A percentile compares a stretch with the other conserved stretches of the same genome.
Evolutionary conservation across 805 yeast species (phyloP).

Genomic region (Cyberlindnera galapagoensis): DNA sequence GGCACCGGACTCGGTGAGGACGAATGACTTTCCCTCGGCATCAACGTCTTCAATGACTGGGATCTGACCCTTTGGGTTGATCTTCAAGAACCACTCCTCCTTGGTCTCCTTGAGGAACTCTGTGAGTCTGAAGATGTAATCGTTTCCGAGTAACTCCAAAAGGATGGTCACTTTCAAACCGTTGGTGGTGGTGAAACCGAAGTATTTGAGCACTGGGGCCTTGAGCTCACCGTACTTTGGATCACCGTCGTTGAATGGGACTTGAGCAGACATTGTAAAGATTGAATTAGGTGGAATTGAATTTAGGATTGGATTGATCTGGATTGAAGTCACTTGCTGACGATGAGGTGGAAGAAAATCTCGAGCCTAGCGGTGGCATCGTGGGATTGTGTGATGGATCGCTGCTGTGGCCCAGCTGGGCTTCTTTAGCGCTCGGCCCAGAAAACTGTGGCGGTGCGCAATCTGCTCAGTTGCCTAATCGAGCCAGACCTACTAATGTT

Average conservation of each 20-base stretch:
- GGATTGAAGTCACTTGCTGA: too few species aligned
- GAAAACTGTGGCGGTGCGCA: too few species aligned
- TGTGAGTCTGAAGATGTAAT: constrained; percentile 30
- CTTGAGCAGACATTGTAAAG: too few species aligned
- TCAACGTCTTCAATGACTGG: constrained; percentile 41
- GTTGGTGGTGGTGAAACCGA: constrained; percentile 33
- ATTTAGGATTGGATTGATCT: too few species aligned
- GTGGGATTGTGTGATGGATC: too few species aligned
- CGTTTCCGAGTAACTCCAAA: constrained; percentile 28
- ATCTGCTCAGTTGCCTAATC: too few species aligned
- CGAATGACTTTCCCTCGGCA: constrained; percentile 32
- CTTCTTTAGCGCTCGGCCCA: too few species aligned
- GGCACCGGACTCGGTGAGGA: constrained; percentile 55
- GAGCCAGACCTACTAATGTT: too few species aligned
- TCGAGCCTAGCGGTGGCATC: too few species aligned
- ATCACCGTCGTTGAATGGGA: constrained; percentile 8
- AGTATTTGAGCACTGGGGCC: constrained; percentile 38
- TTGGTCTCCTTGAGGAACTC: constrained; percentile 41
- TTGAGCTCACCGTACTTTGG: constrained; percentile 15
- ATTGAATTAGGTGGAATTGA: too few species aligned
- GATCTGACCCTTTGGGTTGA: constrained; percentile 57
- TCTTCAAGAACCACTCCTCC: constrained; percentile 46
- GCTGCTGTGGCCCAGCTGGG: too few species aligned
- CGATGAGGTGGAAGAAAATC: too few species aligned
- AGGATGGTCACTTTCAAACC: constrained; percentile 33